Conservation (phyloP, 495 filamentous ascomycete genomes). For the Aspergillus cristatus region DNA sequence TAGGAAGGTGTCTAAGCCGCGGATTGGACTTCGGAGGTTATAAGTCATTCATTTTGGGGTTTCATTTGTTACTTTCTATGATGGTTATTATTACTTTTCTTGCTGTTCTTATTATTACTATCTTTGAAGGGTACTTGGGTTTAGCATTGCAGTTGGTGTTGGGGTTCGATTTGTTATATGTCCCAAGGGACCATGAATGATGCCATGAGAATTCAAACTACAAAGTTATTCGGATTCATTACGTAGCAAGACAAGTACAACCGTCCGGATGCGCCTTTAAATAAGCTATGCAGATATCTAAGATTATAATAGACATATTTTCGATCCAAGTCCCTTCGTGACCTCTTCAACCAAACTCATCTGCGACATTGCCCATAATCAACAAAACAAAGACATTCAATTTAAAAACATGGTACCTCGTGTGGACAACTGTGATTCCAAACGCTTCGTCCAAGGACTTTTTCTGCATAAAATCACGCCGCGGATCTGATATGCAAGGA, state of each 20-base stretch:
- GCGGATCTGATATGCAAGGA: neutral
- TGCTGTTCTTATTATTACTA: neutral
- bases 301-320: conserved; percentile 16
- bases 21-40: conserved; percentile 32
- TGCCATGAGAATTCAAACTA: too few relatives aligned
- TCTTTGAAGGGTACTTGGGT: too few relatives aligned
- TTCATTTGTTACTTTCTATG: conserved; percentile 1
- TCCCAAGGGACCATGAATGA: too few relatives aligned
- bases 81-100: neutral
- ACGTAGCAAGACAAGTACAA: neutral
- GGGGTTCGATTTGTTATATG: too few relatives aligned
- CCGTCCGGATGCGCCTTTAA: conserved; percentile 5
- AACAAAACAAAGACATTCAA: too few relatives aligned
- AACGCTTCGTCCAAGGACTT: too few relatives aligned
- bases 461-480: too few relatives aligned
- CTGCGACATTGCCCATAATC: conserved; percentile 1
- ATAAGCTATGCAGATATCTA: conserved; percentile 21
- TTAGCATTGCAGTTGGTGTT: too few relatives aligned
- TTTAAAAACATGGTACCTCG: too few relatives aligned
- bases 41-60: conserved; percentile 11
- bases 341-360: conserved; percentile 7
- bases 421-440: too few relatives aligned
- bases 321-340: conserved; percentile 6
- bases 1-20: conserved; percentile 28
- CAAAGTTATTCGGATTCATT: too few relatives aligned